A percentile compares a stretch with the other conserved stretches of the same genome.
These are phyloP conservation scores for Kondoa malvinella DNA, from an alignment of 768 basidiomycete genomes.

Conservation along the genomic window DNA sequence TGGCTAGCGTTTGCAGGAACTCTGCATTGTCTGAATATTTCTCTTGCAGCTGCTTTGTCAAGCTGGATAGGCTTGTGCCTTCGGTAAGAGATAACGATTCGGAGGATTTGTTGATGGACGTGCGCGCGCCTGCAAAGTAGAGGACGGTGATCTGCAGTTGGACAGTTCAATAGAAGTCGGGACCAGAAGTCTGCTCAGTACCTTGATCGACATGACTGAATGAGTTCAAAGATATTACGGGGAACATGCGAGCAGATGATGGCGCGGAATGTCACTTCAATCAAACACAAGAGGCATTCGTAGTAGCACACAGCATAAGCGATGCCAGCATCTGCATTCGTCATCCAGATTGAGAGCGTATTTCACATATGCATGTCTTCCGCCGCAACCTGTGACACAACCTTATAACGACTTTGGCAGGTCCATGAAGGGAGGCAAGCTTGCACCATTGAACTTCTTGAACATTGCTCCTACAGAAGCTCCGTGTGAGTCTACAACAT, in stretches of 20 bases:
- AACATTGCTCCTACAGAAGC: not conserved
- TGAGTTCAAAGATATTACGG: not conserved
- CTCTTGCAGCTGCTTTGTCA: slow-evolving; percentile 37
- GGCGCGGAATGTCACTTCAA: no score
- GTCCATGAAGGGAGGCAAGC: not conserved
- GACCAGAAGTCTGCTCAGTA: not conserved
- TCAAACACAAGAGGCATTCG: no score
- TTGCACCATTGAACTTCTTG: not conserved
- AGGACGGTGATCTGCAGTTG: slow-evolving; percentile 33
- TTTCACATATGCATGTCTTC: not conserved
- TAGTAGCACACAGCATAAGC: no score
- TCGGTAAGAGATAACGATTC: slow-evolving; percentile 41
- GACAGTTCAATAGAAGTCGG: not conserved
- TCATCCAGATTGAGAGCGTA: not conserved
- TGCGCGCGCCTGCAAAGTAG: slow-evolving; percentile 51
- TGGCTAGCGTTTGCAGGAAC: slow-evolving; percentile 42
- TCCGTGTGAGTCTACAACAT: not conserved
- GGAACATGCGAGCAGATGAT: no score
- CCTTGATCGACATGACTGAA: not conserved
- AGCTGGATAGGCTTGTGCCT: slow-evolving; percentile 35
- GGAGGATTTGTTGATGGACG: slow-evolving; percentile 40
- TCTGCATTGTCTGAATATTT: slow-evolving; percentile 24
- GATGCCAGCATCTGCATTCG: not conserved
- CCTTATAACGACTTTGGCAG: not conserved
- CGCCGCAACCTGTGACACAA: not conserved